Evolutionary conservation across 768 basidiomycete genomes (phyloP).

Genomic region (Tylopilus vinaceipallidus): DNA sequence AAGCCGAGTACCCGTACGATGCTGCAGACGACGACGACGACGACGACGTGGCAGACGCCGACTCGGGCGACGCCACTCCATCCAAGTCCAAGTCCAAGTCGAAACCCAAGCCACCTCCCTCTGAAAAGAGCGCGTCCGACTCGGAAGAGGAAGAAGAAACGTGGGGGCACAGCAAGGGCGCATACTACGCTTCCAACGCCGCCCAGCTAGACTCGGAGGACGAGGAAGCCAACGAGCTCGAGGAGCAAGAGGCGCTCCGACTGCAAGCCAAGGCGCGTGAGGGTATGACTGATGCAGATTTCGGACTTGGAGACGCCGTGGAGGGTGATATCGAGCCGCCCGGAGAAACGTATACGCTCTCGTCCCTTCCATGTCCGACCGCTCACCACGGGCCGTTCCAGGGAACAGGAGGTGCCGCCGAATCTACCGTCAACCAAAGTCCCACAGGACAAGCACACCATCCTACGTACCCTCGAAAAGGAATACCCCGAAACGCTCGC

Average conservation of each 20-base stretch:
- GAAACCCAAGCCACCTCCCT: slow-evolving; percentile 12
- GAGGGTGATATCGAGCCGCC: slow-evolving; percentile 34
- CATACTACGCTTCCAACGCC: slow-evolving; percentile 87
- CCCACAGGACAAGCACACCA: slow-evolving; percentile 55
- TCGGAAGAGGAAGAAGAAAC: slow-evolving; percentile 50
- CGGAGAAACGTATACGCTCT: slow-evolving; percentile 28
- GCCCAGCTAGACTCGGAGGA: slow-evolving; percentile 79
- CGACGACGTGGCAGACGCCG: slow-evolving; percentile 19
- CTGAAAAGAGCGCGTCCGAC: slow-evolving; percentile 9
- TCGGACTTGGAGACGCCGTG: slow-evolving; percentile 68
- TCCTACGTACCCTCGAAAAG: slow-evolving; percentile 70
- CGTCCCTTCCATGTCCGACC: background rate
- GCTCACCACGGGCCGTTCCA: slow-evolving; percentile 14
- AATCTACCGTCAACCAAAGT: slow-evolving; percentile 20
- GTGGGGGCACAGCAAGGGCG: slow-evolving; percentile 79
- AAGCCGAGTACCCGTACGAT: slow-evolving; percentile 34
- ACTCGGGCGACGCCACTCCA: background rate
- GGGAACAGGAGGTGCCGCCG: slow-evolving; percentile 12
- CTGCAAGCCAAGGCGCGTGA: slow-evolving; percentile 76
- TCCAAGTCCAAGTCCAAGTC: slow-evolving; percentile 16
- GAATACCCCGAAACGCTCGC: slow-evolving; percentile 77
- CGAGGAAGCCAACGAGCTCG: slow-evolving; percentile 84
- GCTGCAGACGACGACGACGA: slow-evolving; percentile 13
- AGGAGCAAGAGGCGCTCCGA: slow-evolving; percentile 82
- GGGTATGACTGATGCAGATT: slow-evolving; percentile 74